Conservation (phyloP, 2,329 filamentous ascomycete species). For the Pestalotiopsis sp. region DNA sequence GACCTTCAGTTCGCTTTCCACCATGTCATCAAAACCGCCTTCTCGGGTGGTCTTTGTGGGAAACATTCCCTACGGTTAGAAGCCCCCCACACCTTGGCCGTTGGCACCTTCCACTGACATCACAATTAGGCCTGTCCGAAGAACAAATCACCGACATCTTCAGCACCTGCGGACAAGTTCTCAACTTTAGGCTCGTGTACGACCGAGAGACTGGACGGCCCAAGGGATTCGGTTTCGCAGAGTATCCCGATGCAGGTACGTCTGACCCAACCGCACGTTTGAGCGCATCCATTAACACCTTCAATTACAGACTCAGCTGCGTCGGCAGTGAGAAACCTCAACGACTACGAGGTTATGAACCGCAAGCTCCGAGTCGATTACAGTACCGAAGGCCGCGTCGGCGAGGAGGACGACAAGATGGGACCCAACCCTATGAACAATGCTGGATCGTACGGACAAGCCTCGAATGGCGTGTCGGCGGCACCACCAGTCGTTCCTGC, state of each 20-base stretch:
- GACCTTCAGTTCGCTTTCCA: constrained; percentile 26
- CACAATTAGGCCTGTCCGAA: constrained; percentile 77
- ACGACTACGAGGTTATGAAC: constrained; percentile 94
- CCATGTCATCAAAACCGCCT: constrained; percentile 73
- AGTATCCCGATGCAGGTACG: constrained; percentile 87
- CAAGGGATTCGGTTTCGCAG: constrained; percentile 95
- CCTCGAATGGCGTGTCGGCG: constrained; percentile 33
- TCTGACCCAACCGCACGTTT: neutral
- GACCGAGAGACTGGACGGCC: constrained; percentile 93
- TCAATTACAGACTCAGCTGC: constrained; percentile 70
- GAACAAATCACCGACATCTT: constrained; percentile 96
- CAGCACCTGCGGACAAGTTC: constrained; percentile 83
- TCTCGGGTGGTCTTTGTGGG: constrained; percentile 83
- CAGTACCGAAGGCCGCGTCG: constrained; percentile 83
- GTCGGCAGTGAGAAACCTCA: constrained; percentile 91
- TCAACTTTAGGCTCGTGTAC: constrained; percentile 91
- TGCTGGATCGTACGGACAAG: constrained; percentile 17
- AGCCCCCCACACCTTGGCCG: neutral
- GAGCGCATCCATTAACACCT: neutral
- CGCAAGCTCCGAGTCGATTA: constrained; percentile 94
- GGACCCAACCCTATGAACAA: constrained; percentile 19
- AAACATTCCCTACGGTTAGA: constrained; percentile 78
- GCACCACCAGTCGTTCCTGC: constrained; percentile 32
- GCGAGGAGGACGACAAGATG: constrained; percentile 54
- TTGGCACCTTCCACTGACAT: neutral